These are phyloP conservation scores for Nematocida ausubeli DNA, from an alignment of 371 early-diverging fungal genomes.

Conservation along the genomic window DNA sequence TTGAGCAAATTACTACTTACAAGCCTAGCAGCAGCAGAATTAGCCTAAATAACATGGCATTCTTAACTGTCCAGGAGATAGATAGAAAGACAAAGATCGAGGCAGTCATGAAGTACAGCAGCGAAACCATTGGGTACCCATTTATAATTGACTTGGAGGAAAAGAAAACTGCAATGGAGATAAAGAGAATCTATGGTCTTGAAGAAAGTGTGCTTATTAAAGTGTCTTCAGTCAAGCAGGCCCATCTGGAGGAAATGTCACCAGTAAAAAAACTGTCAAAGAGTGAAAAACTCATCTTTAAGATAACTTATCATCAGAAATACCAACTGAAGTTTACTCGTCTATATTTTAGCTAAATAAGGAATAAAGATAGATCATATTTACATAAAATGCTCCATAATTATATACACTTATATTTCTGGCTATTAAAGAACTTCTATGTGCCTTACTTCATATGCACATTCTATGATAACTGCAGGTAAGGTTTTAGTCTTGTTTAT, in stretches of 20 bases:
- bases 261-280: slow-evolving; percentile 19
- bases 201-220: slow-evolving; percentile 26
- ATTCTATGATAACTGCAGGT: too few relatives aligned
- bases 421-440: too few relatives aligned
- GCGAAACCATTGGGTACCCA: slow-evolving; percentile 33
- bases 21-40: background rate
- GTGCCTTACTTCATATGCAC: too few relatives aligned
- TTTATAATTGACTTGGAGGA: slow-evolving; percentile 35
- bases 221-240: slow-evolving; percentile 25
- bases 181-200: slow-evolving; percentile 36
- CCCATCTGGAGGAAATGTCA: slow-evolving; percentile 1
- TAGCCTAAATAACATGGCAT: slow-evolving; percentile 6
- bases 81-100: slow-evolving; percentile 16
- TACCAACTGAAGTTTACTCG: slow-evolving; percentile 1
- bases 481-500: too few relatives aligned
- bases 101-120: slow-evolving; percentile 33
- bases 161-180: slow-evolving; percentile 30
- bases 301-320: slow-evolving; percentile 6
- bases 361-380: background rate
- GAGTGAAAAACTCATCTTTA: slow-evolving; percentile 31
- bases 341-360: slow-evolving; percentile 24
- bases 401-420: too few relatives aligned
- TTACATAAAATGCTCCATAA: too few relatives aligned
- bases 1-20: background rate
- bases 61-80: slow-evolving; percentile 34